A percentile compares a stretch with the other conserved stretches of the same genome.
Evolutionary conservation across 2,329 filamentous ascomycete genomes (phyloP).

Genomic region (Penicillium aurantiogriseum): DNA sequence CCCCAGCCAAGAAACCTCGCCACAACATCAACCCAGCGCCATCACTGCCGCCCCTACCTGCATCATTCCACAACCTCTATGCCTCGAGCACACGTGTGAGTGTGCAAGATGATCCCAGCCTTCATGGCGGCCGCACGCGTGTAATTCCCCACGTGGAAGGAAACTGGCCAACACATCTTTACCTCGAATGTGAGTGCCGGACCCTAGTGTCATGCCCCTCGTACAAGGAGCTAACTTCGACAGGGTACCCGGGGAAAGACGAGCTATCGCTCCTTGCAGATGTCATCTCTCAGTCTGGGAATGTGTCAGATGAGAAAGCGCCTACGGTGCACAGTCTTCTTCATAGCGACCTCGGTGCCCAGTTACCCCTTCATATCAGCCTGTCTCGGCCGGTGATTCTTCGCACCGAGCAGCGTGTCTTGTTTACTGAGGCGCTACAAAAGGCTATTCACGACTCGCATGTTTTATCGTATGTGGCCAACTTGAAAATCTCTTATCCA

Average conservation of each 20-base stretch:
- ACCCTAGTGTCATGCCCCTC: background rate
- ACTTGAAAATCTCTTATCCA: background rate
- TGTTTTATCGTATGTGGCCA: conserved; percentile 45
- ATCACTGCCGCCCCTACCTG: conserved; percentile 70
- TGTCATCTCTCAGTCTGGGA: conserved; percentile 29
- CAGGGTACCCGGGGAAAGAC: conserved; percentile 42
- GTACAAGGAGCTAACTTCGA: conserved; percentile 15
- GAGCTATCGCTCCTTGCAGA: conserved; percentile 35
- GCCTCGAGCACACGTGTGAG: conserved; percentile 75
- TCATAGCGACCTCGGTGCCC: conserved; percentile 71
- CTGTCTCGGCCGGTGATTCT: conserved; percentile 80
- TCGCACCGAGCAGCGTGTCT: conserved; percentile 66
- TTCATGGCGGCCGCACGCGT: conserved; percentile 83
- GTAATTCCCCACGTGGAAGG: conserved; percentile 80
- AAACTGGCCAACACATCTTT: conserved; percentile 90
- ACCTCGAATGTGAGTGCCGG: conserved; percentile 77
- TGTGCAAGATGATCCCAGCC: conserved; percentile 73
- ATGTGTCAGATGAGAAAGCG: conserved; percentile 44
- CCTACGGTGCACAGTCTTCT: conserved; percentile 64
- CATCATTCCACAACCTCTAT: conserved; percentile 85
- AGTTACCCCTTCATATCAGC: conserved; percentile 83
- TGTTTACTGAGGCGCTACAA: conserved; percentile 61
- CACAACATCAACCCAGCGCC: conserved; percentile 21
- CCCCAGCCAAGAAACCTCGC: conserved; percentile 26
- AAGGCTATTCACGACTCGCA: conserved; percentile 43